Evolutionary conservation across 2,329 filamentous ascomycete species (phyloP).

Genomic region (Botryotinia calthae): DNA sequence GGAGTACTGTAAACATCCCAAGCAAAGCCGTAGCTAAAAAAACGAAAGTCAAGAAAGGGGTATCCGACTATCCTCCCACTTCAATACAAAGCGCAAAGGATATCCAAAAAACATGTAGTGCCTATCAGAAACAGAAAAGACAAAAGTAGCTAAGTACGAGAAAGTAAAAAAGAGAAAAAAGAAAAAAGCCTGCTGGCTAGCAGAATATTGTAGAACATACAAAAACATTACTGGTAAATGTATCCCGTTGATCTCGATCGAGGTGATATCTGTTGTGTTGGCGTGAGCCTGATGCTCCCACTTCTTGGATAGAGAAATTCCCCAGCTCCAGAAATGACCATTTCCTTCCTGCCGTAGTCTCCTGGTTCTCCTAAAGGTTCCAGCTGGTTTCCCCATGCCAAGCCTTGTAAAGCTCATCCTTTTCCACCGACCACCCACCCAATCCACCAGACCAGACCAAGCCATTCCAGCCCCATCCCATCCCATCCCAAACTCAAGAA

Average conservation of each 20-base stretch:
- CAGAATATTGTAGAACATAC: constrained; percentile 3
- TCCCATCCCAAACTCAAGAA: constrained; percentile 15
- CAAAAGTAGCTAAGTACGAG: constrained; percentile 7
- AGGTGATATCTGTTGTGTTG: constrained; percentile 2
- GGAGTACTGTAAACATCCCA: background rate
- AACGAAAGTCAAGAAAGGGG: constrained; percentile 7
- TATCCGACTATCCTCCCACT: constrained; percentile 5
- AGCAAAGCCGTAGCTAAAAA: background rate
- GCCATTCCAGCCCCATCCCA: background rate
- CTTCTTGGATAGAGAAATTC: background rate
- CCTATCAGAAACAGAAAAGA: background rate
- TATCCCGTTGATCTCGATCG: background rate
- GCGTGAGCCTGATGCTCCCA: background rate
- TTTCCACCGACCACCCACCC: background rate
- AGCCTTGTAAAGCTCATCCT: constrained; percentile 10
- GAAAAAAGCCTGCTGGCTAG: background rate
- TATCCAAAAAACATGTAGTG: background rate
- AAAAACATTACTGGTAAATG: constrained; percentile 4
- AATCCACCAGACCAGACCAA: background rate
- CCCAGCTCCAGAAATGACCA: background rate
- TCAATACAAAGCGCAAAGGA: constrained; percentile 6
- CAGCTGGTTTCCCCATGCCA: background rate
- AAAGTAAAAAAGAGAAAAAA: background rate
- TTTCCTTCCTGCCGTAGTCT: background rate
- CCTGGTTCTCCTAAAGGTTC: background rate